Conservation (phyloP, 192 early-diverging fungal genomes). For the Coemansia sp. region DNA sequence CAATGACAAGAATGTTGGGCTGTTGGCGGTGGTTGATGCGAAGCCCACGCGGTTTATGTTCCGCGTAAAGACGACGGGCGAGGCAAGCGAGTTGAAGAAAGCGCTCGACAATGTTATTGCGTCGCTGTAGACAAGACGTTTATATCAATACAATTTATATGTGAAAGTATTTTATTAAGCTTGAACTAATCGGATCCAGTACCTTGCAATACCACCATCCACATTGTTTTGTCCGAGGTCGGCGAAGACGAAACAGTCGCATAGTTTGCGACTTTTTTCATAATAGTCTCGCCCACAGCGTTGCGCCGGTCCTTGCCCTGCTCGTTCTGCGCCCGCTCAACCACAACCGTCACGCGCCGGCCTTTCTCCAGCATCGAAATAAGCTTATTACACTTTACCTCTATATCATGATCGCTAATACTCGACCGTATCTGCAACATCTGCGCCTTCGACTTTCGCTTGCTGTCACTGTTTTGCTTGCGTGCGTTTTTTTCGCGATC, state of each 20-base stretch:
- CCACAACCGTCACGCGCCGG: conserved; percentile 17
- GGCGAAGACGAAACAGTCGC: not conserved
- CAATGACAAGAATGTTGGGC: conserved; percentile 44
- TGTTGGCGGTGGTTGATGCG: conserved; percentile 36
- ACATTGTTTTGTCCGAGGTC: not conserved
- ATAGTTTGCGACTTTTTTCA: not conserved
- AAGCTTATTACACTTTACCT: conserved; percentile 23
- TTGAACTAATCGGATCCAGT: not conserved
- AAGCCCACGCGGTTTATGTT: conserved; percentile 36
- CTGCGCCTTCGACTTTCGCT: conserved; percentile 20
- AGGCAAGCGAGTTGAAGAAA: conserved; percentile 1
- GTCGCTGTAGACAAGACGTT: not conserved
- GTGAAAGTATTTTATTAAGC: too few species aligned
- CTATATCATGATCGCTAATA: conserved; percentile 31
- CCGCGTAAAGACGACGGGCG: conserved; percentile 30
- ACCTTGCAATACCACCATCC: too few species aligned
- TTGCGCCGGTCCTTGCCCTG: not conserved
- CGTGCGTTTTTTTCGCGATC: conserved; percentile 31
- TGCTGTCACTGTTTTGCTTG: conserved; percentile 12
- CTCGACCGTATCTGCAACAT: conserved; percentile 9
- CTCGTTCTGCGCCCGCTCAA: conserved; percentile 12
- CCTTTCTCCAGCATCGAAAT: conserved; percentile 25
- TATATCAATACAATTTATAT: too few species aligned
- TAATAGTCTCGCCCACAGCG: not conserved
- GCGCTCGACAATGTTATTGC: conserved; percentile 10